Evolutionary conservation across 768 basidiomycete genomes (phyloP), one percentile per base, ranked within the genome.

Genomic region (Termitomyces sp.): DNA sequence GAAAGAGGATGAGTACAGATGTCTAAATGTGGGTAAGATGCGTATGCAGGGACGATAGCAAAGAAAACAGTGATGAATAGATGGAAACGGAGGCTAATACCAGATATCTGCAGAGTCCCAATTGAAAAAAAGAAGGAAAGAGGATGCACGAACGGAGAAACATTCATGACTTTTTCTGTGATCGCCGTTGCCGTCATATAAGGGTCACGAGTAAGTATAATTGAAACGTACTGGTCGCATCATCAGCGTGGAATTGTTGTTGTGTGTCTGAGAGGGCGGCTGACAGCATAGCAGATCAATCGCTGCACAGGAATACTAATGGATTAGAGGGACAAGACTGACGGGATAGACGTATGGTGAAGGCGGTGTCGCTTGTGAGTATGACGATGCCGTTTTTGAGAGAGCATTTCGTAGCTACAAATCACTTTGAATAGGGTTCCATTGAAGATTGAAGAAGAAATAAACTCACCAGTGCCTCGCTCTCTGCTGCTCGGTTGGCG

Each of bases 391-490:
- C 16, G 71, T 72, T 76, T 79, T 85, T 74, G 82, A 82, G 51
- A 90, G 72, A 47, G 82, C 85, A 63, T 83, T 84, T 75, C 83
- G 76, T 24, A 90, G 80, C 88, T 79, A 59, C 13, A 61, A 56
- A 59, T 49, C 52, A 56, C 29, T 48, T 20, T 65, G 57, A 4
- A 44, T 57, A 12, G 41, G 22, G 34, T 54, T 26, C n/a, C 32
- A 42, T 27, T 22, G 22, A 43, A 31, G 1, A 13, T 29, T n/a
- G n/a, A n/a, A n/a, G n/a, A n/a, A 43, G 57, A 41, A 27, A 34
- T 5, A 43, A 27, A 65, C 72, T 56, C 42, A 88, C 88, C 81
- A 90, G 88, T 41, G 86, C 87, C 71, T 90, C 84, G 64, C 88
- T 88, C 69, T 88, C 83, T 5, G 84, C 82, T 34, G 83, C 82